phyloP scores from a whole-genome alignment of 345 rosid genomes.

The Ceriops decandra region DNA sequence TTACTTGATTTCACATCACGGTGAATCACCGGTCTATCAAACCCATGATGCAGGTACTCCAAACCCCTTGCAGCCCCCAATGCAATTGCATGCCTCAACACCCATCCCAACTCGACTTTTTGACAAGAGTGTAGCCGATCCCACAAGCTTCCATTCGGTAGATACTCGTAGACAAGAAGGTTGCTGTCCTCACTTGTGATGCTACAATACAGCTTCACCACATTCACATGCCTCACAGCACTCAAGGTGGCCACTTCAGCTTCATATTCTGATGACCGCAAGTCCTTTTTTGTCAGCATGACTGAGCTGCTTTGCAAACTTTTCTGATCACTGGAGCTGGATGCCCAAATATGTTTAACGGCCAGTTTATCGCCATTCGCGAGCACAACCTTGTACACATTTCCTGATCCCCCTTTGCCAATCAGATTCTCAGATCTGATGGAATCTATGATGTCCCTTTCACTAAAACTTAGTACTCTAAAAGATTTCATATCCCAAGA shows the following conservation, averaged over 20 bases:
- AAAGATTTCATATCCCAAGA: constrained; percentile 71
- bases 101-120: constrained; percentile 58
- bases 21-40: constrained; percentile 68
- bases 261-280: constrained; percentile 44
- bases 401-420: constrained; percentile 86
- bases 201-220: constrained; percentile 81
- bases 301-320: constrained; percentile 43
- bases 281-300: constrained; percentile 35
- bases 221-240: constrained; percentile 74
- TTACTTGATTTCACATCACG: constrained; percentile 87
- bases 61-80: constrained; percentile 79
- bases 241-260: constrained; percentile 74
- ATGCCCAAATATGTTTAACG: constrained; percentile 70
- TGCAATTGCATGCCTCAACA: constrained; percentile 58
- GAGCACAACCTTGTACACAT: constrained; percentile 67
- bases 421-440: constrained; percentile 64
- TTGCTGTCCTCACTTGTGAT: constrained; percentile 79
- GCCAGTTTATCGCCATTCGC: constrained; percentile 60
- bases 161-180: constrained; percentile 79
- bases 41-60: constrained; percentile 84
- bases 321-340: constrained; percentile 19
- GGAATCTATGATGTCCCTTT: constrained; percentile 57
- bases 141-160: constrained; percentile 87
- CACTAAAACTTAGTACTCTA: constrained; percentile 48
- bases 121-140: constrained; percentile 61